These are phyloP conservation scores for Fusarium begoniae DNA, from an alignment of 2,329 filamentous ascomycete species.

Conservation along the genomic window DNA sequence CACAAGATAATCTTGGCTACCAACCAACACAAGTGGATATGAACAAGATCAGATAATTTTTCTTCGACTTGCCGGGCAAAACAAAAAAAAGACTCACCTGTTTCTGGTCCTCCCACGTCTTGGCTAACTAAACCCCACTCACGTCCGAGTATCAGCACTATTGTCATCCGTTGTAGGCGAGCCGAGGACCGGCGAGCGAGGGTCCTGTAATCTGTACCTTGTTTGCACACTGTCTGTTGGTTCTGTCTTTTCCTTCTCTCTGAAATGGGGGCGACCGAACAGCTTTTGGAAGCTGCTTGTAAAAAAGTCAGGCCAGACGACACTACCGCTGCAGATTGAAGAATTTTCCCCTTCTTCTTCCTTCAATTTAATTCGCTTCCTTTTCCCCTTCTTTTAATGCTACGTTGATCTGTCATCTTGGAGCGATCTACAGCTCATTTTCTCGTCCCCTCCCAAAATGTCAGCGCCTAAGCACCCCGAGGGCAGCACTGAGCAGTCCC, in stretches of 20 bases:
- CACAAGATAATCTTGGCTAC: conserved; percentile 18
- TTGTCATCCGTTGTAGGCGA: neutral
- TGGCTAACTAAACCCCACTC: neutral
- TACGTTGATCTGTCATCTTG: neutral
- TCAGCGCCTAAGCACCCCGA: conserved; percentile 4
- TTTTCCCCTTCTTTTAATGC: neutral
- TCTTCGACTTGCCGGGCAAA: neutral
- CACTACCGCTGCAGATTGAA: neutral
- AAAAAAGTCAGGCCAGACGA: conserved; percentile 12
- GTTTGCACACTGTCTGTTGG: conserved; percentile 6
- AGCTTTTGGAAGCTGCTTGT: neutral
- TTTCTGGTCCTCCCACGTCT: neutral
- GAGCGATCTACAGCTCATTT: neutral
- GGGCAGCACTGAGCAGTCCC: neutral
- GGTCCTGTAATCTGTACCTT: neutral
- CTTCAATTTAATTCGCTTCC: neutral
- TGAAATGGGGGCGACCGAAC: conserved; percentile 1
- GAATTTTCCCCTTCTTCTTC: neutral
- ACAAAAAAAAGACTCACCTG: neutral
- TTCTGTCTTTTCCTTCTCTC: neutral
- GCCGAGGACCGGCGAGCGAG: conserved; percentile 5
- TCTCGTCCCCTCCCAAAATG: neutral
- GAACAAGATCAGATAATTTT: conserved; percentile 16
- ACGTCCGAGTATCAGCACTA: neutral
- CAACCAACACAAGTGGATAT: conserved; percentile 2